Percentiles rank a stretch among this genome's conserved stretches.
Conservation (phyloP, 2,329 filamentous ascomycete species). For the Scedosporium minutisporum region DNA sequence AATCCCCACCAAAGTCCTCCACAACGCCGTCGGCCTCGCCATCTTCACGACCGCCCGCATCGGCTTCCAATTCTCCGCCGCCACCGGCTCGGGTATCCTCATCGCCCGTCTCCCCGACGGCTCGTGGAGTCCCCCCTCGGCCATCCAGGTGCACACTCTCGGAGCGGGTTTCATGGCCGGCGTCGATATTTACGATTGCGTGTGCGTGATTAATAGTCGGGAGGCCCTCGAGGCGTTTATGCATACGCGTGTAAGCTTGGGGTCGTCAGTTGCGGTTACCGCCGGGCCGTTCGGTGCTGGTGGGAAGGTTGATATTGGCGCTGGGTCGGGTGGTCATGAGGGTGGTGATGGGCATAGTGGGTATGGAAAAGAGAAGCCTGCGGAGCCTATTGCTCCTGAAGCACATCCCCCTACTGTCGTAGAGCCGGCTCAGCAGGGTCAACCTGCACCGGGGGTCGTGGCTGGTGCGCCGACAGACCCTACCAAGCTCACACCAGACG, state of each 20-base stretch:
- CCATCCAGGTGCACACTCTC: constrained; percentile 71
- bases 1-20: constrained; percentile 50
- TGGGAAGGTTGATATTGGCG: constrained; percentile 55
- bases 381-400: background rate
- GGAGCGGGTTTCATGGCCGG: constrained; percentile 73
- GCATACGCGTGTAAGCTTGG: constrained; percentile 63
- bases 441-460: background rate
- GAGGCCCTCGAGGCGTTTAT: constrained; percentile 71
- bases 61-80: constrained; percentile 56
- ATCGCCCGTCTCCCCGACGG: constrained; percentile 54
- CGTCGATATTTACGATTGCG: constrained; percentile 81
- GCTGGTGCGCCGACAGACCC: background rate
- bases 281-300: constrained; percentile 63
- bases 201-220: constrained; percentile 73
- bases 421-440: constrained; percentile 34
- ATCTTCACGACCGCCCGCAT: constrained; percentile 64
- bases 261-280: constrained; percentile 67
- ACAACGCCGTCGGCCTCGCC: constrained; percentile 56
- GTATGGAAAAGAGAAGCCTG: constrained; percentile 5
- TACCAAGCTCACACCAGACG: background rate
- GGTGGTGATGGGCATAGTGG: background rate
- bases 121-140: constrained; percentile 70
- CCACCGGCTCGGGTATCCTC: constrained; percentile 56
- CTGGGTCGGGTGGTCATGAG: constrained; percentile 9
- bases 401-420: constrained; percentile 20